These are phyloP conservation scores for Linnemannia zychae DNA, from an alignment of 192 early-diverging fungal genomes.

Conservation along the genomic window DNA sequence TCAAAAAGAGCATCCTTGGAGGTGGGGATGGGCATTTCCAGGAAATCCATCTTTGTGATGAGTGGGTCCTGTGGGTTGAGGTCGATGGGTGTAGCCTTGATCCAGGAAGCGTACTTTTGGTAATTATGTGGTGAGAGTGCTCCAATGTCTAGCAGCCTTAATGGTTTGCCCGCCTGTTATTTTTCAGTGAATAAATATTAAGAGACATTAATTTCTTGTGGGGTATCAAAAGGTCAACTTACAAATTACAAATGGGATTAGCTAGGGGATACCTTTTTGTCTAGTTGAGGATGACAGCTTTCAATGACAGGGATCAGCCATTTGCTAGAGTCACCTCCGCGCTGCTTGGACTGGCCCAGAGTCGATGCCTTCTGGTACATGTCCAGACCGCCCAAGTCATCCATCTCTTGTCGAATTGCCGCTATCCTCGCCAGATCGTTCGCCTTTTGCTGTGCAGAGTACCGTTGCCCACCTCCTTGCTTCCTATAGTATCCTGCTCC, in stretches of 20 bases:
- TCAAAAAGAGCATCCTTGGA: conserved; percentile 69
- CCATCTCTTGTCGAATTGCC: conserved; percentile 64
- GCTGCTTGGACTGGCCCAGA: conserved; percentile 83
- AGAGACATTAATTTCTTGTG: background rate
- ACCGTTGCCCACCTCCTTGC: background rate
- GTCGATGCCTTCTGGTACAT: conserved; percentile 90
- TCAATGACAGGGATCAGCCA: conserved; percentile 81
- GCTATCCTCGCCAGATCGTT: conserved; percentile 42
- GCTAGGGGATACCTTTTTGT: conserved; percentile 31
- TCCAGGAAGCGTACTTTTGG: conserved; percentile 71
- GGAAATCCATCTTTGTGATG: conserved; percentile 87
- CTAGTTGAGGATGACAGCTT: conserved; percentile 28
- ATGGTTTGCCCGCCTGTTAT: conserved; percentile 14
- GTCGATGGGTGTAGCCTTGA: conserved; percentile 84
- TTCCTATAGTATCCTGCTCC: conserved; percentile 10
- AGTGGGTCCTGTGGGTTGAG: conserved; percentile 84
- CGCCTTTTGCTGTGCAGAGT: conserved; percentile 9
- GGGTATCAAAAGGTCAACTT: too few relatives aligned
- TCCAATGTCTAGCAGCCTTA: conserved; percentile 87
- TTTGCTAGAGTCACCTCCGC: conserved; percentile 85
- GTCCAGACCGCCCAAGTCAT: conserved; percentile 86
- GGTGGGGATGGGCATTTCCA: conserved; percentile 71
- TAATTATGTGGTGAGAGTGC: conserved; percentile 87
- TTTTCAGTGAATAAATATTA: background rate
- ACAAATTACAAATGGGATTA: background rate